These are phyloP conservation scores for Phalaenopsis aphrodite DNA, from an alignment of 106 monocot species.

Conservation along the genomic window DNA sequence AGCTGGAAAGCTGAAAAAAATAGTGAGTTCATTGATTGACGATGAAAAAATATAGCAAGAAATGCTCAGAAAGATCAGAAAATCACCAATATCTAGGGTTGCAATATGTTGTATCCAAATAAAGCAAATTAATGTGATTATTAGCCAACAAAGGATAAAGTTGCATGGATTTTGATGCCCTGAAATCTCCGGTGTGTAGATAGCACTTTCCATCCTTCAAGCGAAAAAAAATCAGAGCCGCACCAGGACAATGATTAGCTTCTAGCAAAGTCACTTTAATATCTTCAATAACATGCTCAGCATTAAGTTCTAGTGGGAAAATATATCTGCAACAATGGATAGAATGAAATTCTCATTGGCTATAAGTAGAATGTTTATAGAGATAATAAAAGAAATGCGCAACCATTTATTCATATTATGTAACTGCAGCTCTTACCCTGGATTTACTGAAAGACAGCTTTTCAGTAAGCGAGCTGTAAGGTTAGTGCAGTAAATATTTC, in stretches of 20 bases:
- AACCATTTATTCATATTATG: background rate
- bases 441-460: constrained; percentile 51
- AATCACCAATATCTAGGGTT: constrained; percentile 53
- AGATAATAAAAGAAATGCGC: background rate
- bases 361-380: background rate
- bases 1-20: constrained; percentile 46
- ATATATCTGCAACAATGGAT: constrained; percentile 31
- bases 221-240: constrained; percentile 53
- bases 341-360: background rate
- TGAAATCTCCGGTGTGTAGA: constrained; percentile 71
- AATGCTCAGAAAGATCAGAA: background rate
- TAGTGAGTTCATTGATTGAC: constrained; percentile 2
- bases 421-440: constrained; percentile 25
- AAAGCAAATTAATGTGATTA: constrained; percentile 46
- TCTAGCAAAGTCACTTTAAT: constrained; percentile 51
- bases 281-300: constrained; percentile 46
- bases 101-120: constrained; percentile 72
- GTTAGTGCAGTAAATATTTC: constrained; percentile 57
- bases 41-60: background rate
- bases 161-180: constrained; percentile 58
- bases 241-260: constrained; percentile 79
- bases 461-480: constrained; percentile 59
- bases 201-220: constrained; percentile 38
- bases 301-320: constrained; percentile 46
- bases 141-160: constrained; percentile 28